phyloP scores from a whole-genome alignment of 2,329 filamentous ascomycete species.

The Colletotrichum simmondsii region DNA sequence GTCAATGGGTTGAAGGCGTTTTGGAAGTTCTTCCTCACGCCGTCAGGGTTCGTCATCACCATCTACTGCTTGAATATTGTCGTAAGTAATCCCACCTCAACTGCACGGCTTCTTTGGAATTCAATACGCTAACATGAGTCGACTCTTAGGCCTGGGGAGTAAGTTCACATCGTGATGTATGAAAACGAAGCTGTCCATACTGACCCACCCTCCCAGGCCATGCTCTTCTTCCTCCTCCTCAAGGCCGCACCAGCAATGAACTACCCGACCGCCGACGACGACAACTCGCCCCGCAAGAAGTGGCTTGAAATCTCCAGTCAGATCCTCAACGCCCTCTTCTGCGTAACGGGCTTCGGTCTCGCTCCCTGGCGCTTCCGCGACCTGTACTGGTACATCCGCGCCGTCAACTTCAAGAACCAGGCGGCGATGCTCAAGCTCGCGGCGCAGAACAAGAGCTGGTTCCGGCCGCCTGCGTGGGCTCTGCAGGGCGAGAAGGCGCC shows the following conservation, averaged over 20 bases:
- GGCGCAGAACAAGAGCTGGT: conserved; percentile 40
- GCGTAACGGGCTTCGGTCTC: conserved; percentile 85
- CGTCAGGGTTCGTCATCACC: conserved; percentile 42
- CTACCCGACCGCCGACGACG: conserved; percentile 33
- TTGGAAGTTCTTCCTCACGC: conserved; percentile 43
- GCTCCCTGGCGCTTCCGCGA: conserved; percentile 72
- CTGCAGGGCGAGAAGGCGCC: conserved; percentile 26
- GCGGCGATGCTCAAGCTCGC: conserved; percentile 38
- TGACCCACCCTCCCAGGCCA: conserved; percentile 35
- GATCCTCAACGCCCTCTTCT: conserved; percentile 78
- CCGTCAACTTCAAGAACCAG: conserved; percentile 34
- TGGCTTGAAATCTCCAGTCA: conserved; percentile 34
- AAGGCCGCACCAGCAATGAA: conserved; percentile 39
- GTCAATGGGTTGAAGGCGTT: conserved; percentile 40
- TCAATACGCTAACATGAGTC: conserved; percentile 6
- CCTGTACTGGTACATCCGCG: conserved; percentile 35
- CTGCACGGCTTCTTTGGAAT: background rate
- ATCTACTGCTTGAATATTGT: conserved; percentile 44
- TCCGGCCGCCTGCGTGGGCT: conserved; percentile 41
- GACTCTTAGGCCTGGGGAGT: conserved; percentile 39
- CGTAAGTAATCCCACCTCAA: conserved; percentile 26
- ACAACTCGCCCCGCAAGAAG: conserved; percentile 35
- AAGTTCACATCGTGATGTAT: conserved; percentile 20
- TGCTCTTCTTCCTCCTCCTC: conserved; percentile 43
- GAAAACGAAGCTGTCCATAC: background rate